phyloP scores from a whole-genome alignment of 352 stramenopile species.

The Thraustochytrium sp. region DNA sequence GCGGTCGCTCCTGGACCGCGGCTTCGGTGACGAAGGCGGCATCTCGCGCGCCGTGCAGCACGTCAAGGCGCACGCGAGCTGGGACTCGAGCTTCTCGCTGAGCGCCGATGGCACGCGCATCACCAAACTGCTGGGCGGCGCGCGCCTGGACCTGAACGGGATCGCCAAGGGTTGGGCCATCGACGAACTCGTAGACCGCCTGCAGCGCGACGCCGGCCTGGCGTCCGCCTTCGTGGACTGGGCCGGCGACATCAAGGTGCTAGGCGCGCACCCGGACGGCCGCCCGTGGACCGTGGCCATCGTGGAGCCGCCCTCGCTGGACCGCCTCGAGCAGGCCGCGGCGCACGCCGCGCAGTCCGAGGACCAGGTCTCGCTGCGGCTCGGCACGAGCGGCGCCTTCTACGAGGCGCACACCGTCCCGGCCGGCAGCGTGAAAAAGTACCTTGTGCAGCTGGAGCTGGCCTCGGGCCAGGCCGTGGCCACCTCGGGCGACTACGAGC shows the following conservation, averaged over 20 bases:
- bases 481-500: conserved; percentile 54
- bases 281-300: conserved; percentile 50
- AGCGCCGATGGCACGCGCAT: conserved; percentile 44
- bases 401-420: not conserved
- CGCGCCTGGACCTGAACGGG: conserved; percentile 49
- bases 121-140: conserved; percentile 47
- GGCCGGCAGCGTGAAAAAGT: not conserved
- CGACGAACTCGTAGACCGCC: conserved; percentile 46
- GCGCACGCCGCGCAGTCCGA: conserved; percentile 32
- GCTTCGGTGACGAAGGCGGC: not conserved
- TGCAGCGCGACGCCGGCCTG: not conserved
- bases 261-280: conserved; percentile 48
- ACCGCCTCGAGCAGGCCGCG: conserved; percentile 11
- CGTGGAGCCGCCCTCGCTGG: conserved; percentile 48
- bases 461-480: conserved; percentile 51
- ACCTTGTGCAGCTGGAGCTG: conserved; percentile 51
- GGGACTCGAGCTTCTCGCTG: conserved; percentile 22
- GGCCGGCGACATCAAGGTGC: conserved; percentile 54
- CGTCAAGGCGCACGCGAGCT: conserved; percentile 41
- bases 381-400: not conserved
- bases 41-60: conserved; percentile 1
- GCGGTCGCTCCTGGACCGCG: not conserved
- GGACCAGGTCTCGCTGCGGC: not conserved
- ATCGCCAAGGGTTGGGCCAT: conserved; percentile 53
- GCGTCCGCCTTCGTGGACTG: conserved; percentile 49